Conservation (phyloP, 139 green algal genomes). For the Closterium sp. region DNA sequence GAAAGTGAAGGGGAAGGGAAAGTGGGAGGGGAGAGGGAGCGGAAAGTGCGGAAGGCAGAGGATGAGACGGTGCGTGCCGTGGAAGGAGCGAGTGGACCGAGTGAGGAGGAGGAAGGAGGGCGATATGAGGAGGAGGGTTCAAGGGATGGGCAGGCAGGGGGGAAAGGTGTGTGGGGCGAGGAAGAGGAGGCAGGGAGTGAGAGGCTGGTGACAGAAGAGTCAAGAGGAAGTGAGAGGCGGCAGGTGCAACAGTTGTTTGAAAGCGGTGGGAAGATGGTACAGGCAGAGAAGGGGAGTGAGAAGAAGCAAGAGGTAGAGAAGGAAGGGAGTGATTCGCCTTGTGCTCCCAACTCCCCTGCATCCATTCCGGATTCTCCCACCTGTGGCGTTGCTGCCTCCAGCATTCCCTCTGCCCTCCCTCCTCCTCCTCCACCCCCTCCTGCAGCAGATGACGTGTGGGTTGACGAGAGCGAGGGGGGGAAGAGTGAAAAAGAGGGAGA, state of each 20-base stretch:
- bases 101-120: too few relatives aligned
- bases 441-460: too few relatives aligned
- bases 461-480: too few relatives aligned
- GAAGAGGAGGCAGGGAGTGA: not conserved
- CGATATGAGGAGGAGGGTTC: too few relatives aligned
- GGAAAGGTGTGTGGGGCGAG: too few relatives aligned
- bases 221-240: not conserved
- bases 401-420: not conserved
- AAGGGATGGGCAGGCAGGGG: too few relatives aligned
- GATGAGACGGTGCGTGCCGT: too few relatives aligned
- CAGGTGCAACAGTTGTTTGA: too few relatives aligned
- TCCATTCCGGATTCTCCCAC: not conserved
- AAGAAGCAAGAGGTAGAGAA: not conserved
- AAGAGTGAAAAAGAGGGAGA: too few relatives aligned
- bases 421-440: too few relatives aligned
- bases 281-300: not conserved
- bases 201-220: not conserved
- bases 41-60: not conserved
- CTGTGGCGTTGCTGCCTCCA: not conserved
- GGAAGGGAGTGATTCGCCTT: not conserved
- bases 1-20: not conserved
- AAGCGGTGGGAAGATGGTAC: not conserved
- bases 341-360: not conserved
- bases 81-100: not conserved
- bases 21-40: not conserved